Conservation (phyloP, 2,329 filamentous ascomycete species). For the Diaporthe caulivora region DNA sequence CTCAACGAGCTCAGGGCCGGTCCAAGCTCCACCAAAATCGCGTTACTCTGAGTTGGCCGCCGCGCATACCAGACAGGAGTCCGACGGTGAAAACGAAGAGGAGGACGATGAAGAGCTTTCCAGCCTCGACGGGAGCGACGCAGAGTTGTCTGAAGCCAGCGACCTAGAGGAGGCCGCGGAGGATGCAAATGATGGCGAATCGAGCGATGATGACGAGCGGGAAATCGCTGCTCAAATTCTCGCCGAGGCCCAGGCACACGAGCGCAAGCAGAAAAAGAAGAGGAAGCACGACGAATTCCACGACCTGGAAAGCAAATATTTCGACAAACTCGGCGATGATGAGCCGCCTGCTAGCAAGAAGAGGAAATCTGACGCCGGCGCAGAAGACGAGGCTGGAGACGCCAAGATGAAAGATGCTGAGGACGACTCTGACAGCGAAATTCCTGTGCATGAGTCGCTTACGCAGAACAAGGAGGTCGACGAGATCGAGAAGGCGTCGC, state of each 20-base stretch:
- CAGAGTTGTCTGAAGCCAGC: constrained; percentile 51
- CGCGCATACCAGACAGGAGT: constrained; percentile 45
- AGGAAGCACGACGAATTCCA: constrained; percentile 74
- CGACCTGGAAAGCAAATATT: constrained; percentile 77
- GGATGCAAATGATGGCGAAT: constrained; percentile 54
- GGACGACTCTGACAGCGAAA: constrained; percentile 54
- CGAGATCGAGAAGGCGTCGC: constrained; percentile 85
- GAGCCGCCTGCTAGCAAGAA: constrained; percentile 65
- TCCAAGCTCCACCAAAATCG: constrained; percentile 58
- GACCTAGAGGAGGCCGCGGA: constrained; percentile 57
- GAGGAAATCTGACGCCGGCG: constrained; percentile 55
- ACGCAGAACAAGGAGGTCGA: constrained; percentile 64
- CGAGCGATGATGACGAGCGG: constrained; percentile 50
- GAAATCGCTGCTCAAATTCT: constrained; percentile 51
- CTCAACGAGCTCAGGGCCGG: constrained; percentile 76
- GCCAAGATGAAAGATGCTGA: constrained; percentile 53
- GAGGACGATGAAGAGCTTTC: constrained; percentile 43
- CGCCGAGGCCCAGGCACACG: constrained; percentile 53
- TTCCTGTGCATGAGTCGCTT: constrained; percentile 70
- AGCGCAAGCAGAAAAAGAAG: constrained; percentile 72
- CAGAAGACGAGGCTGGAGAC: constrained; percentile 60
- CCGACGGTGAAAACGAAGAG: constrained; percentile 42
- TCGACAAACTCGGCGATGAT: constrained; percentile 73
- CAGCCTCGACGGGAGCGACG: constrained; percentile 46
- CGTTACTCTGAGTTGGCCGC: constrained; percentile 57